Percentiles rank a stretch among this genome's conserved stretches.
These are phyloP conservation scores for Nectriaceae sp. DNA, from an alignment of 2,329 filamentous ascomycete species.

Conservation along the genomic window DNA sequence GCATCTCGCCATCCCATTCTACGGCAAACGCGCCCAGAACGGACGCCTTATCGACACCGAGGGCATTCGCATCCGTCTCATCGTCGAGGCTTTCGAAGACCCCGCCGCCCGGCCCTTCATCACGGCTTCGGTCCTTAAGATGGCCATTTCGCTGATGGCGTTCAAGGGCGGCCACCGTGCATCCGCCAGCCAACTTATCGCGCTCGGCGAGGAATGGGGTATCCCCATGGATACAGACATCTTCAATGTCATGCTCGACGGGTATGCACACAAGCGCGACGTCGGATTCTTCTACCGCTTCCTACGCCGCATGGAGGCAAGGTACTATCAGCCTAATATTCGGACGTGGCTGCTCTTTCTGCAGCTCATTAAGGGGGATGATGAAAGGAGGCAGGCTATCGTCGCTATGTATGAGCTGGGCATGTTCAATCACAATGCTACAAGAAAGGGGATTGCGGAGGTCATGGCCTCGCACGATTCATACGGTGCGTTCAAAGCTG, in stretches of 20 bases:
- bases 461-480: constrained; percentile 47
- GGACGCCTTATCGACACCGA: constrained; percentile 38
- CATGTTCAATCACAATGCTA: constrained; percentile 40
- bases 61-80: constrained; percentile 38
- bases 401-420: constrained; percentile 48
- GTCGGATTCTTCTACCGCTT: constrained; percentile 42
- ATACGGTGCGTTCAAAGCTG: constrained; percentile 41
- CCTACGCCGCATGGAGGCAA: constrained; percentile 42
- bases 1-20: constrained; percentile 36
- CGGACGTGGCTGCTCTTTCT: constrained; percentile 53
- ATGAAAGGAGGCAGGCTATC: constrained; percentile 49
- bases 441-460: constrained; percentile 40
- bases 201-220: constrained; percentile 36
- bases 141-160: constrained; percentile 46
- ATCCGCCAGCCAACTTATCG: constrained; percentile 38
- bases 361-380: constrained; percentile 59
- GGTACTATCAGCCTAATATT: constrained; percentile 42
- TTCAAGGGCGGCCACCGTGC: constrained; percentile 37
- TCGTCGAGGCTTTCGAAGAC: constrained; percentile 43
- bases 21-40: constrained; percentile 30
- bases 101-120: constrained; percentile 34
- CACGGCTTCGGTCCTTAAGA: constrained; percentile 43
- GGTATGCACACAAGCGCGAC: constrained; percentile 42
- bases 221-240: constrained; percentile 47
- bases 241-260: constrained; percentile 50